These are phyloP conservation scores for Arthrobotrys megalospora DNA, from an alignment of 2,329 filamentous ascomycete species.

Conservation along the genomic window DNA sequence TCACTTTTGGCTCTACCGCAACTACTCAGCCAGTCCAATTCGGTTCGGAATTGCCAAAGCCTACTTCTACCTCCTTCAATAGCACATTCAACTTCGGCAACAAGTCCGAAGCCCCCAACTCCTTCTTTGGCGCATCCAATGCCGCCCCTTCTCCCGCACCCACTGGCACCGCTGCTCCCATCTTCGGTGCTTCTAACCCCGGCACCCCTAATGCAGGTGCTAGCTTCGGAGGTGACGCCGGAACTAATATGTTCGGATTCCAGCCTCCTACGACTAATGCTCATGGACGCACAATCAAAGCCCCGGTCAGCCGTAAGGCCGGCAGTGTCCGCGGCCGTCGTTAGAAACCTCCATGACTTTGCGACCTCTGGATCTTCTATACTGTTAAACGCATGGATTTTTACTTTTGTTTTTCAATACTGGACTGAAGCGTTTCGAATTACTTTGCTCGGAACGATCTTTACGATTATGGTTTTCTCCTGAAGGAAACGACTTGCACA, in stretches of 20 bases:
- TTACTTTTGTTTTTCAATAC: background rate
- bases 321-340: slow-evolving; percentile 53
- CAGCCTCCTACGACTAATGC: slow-evolving; percentile 43
- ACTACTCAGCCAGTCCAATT: slow-evolving; percentile 48
- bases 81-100: slow-evolving; percentile 33
- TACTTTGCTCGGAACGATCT: slow-evolving; percentile 11
- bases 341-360: slow-evolving; percentile 7
- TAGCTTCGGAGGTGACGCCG: slow-evolving; percentile 11
- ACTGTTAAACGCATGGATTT: background rate
- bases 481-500: slow-evolving; percentile 5
- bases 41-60: slow-evolving; percentile 39
- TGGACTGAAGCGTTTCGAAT: slow-evolving; percentile 26
- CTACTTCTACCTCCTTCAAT: slow-evolving; percentile 48
- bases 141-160: slow-evolving; percentile 38
- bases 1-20: slow-evolving; percentile 57
- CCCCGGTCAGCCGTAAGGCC: slow-evolving; percentile 46
- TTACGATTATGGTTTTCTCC: slow-evolving; percentile 36
- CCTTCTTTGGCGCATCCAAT: slow-evolving; percentile 44
- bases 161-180: slow-evolving; percentile 13
- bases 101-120: slow-evolving; percentile 27
- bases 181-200: slow-evolving; percentile 42
- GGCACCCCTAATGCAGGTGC: slow-evolving; percentile 20
- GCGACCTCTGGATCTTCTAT: background rate
- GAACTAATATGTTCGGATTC: slow-evolving; percentile 44
- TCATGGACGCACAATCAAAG: slow-evolving; percentile 51